Conservation (phyloP, 2,329 filamentous ascomycete genomes). For the Cladosporium halotolerans region DNA sequence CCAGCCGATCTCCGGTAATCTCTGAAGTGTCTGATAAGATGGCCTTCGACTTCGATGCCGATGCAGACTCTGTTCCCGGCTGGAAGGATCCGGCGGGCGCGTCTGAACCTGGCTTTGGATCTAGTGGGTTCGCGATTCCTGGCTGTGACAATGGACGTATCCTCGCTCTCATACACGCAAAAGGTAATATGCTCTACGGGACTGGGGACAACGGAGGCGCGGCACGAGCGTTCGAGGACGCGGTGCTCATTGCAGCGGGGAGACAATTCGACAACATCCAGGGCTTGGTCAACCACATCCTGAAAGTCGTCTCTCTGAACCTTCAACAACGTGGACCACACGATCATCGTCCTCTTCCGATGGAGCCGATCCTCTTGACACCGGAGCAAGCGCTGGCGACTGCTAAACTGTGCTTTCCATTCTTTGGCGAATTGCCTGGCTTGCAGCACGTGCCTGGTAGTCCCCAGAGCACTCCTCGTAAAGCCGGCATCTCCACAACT, state of each 20-base stretch:
- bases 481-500: slow-evolving; percentile 81
- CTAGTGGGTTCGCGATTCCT: slow-evolving; percentile 77
- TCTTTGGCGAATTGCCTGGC: slow-evolving; percentile 71
- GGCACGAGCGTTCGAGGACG: slow-evolving; percentile 87
- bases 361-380: slow-evolving; percentile 67
- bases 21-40: slow-evolving; percentile 53
- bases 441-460: slow-evolving; percentile 55
- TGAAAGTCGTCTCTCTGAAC: slow-evolving; percentile 53
- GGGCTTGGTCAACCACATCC: slow-evolving; percentile 71
- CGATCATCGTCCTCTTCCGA: slow-evolving; percentile 24
- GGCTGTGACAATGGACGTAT: slow-evolving; percentile 87
- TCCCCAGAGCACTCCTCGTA: slow-evolving; percentile 62
- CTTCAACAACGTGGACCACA: slow-evolving; percentile 27
- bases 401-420: slow-evolving; percentile 72
- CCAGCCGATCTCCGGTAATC: slow-evolving; percentile 47
- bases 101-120: slow-evolving; percentile 56
- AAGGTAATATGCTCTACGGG: slow-evolving; percentile 96
- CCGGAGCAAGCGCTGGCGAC: slow-evolving; percentile 80
- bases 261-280: slow-evolving; percentile 63
- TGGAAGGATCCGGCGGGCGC: slow-evolving; percentile 35
- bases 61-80: slow-evolving; percentile 34
- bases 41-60: slow-evolving; percentile 51
- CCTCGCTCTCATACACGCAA: slow-evolving; percentile 88
- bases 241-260: slow-evolving; percentile 80
- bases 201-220: slow-evolving; percentile 75